A percentile compares a stretch with the other conserved stretches of the same genome.
Conservation (phyloP, 2,329 filamentous ascomycete species). For the Pseudogymnoascus sp. region DNA sequence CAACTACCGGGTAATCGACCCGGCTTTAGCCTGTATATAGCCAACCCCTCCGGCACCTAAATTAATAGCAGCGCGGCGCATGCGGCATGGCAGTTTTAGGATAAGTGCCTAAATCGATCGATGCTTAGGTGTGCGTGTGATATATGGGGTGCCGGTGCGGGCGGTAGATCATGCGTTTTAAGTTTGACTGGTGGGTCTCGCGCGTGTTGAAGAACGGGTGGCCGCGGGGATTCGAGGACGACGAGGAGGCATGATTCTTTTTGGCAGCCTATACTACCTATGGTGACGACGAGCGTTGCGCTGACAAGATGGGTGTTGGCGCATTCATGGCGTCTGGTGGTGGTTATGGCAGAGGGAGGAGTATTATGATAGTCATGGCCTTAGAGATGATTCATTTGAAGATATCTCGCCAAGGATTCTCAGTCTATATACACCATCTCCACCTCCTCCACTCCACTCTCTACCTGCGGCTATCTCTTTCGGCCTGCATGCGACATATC, state of each 20-base stretch:
- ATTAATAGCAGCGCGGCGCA: slow-evolving; percentile 1
- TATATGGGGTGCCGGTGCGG: neutral
- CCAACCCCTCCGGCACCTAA: neutral
- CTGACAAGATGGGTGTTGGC: neutral
- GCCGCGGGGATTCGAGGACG: neutral
- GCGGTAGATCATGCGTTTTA: neutral
- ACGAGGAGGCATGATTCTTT: neutral
- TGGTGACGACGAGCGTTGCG: neutral
- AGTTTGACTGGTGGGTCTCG: neutral
- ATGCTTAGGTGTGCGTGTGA: neutral
- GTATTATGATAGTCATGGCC: neutral
- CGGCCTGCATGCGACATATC: neutral
- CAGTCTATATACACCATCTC: neutral
- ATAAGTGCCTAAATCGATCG: neutral
- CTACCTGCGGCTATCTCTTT: neutral
- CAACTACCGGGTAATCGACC: slow-evolving; percentile 1
- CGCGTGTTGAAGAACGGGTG: neutral
- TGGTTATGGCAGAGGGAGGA: neutral
- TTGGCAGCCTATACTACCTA: neutral
- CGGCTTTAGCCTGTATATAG: slow-evolving; percentile 6
- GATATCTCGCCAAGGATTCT: neutral
- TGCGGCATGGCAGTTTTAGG: neutral
- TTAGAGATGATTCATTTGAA: neutral
- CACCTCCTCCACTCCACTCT: neutral
- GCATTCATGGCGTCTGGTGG: neutral